Evolutionary conservation across 2,329 filamentous ascomycete genomes (phyloP), one percentile per base, ranked within the genome.

Genomic region (Grosmannia penicillata): DNA sequence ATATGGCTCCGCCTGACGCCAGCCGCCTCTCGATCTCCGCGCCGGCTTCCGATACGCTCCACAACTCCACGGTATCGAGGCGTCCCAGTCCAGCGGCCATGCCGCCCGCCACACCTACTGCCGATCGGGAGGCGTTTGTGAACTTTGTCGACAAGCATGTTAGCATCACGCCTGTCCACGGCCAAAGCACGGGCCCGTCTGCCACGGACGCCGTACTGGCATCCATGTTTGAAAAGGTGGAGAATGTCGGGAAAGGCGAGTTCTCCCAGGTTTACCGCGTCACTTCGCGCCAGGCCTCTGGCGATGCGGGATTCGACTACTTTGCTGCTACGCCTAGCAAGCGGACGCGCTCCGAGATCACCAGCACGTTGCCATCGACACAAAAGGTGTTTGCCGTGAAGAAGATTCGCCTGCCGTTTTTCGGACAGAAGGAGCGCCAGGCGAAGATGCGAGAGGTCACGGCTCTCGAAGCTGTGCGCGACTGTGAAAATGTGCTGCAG

Each of bases 231-330:
- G 75, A 80, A 39, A 82, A 79, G 43, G 80, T 93, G 11, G 82
- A 85, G 49, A 68, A 78, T 42, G 71, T 89, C 47, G 89, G 89
- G 34, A 78, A 78, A 43, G 91, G 91, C 41, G 89, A 95, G 55
- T 98, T 98, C 53, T 96, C 91, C 0, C 75, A 82, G 40, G 91
- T 98, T 1, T 98, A 85, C 56, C 76, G 80, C 26, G 87, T 94
- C 5, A 74, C 74, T 13, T 54, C 60, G 33, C 50, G 47, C 28
- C 51, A 50, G 45, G 49, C 30, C 0, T 36, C 42, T 8, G 37
- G 31, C 14, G 33, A 25, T 10, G 33, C 58, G 27, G 52, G 59
- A 47, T 49, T 58, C 42, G 52, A 58, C 48, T 48, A 66, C 50
- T 57, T 47, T 22, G 33, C 28, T 18, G n/a, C 43, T 3, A 47